Conservation (phyloP, 441 rosid genomes). For the Erodium moschatum region DNA sequence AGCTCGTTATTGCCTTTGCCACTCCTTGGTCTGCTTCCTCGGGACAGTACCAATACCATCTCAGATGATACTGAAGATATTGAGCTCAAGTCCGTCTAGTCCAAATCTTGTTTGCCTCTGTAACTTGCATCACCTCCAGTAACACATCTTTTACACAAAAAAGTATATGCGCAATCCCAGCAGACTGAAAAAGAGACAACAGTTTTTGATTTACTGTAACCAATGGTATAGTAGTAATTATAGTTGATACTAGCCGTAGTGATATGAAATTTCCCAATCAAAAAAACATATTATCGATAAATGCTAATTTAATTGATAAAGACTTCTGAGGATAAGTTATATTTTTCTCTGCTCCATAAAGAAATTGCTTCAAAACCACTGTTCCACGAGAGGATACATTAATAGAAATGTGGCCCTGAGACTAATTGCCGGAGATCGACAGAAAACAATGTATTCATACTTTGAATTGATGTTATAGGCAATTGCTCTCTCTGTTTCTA, state of each 20-base stretch:
- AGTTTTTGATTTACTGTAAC: neutral
- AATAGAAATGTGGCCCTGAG: no score
- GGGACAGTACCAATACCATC: slow-evolving; percentile 32
- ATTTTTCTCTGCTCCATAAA: no score
- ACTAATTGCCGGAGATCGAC: no score
- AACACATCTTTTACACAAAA: neutral
- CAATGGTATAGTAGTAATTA: neutral
- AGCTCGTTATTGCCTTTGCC: slow-evolving; percentile 89
- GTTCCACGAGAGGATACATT: no score
- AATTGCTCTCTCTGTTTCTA: no score
- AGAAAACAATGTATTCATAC: no score
- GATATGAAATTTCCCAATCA: no score
- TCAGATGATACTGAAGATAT: slow-evolving; percentile 41
- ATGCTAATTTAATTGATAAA: no score
- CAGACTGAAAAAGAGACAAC: neutral
- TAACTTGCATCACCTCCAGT: neutral
- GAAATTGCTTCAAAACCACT: no score
- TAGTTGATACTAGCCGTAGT: neutral
- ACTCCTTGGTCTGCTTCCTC: slow-evolving; percentile 71
- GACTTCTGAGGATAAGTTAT: no score
- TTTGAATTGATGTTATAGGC: no score
- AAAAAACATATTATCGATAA: no score
- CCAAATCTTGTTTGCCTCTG: slow-evolving; percentile 22
- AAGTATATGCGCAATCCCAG: neutral
- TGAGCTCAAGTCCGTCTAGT: slow-evolving; percentile 60